Evolutionary conservation across 2,329 filamentous ascomycete genomes (phyloP).

Genomic region (Clarireedia paspali): DNA sequence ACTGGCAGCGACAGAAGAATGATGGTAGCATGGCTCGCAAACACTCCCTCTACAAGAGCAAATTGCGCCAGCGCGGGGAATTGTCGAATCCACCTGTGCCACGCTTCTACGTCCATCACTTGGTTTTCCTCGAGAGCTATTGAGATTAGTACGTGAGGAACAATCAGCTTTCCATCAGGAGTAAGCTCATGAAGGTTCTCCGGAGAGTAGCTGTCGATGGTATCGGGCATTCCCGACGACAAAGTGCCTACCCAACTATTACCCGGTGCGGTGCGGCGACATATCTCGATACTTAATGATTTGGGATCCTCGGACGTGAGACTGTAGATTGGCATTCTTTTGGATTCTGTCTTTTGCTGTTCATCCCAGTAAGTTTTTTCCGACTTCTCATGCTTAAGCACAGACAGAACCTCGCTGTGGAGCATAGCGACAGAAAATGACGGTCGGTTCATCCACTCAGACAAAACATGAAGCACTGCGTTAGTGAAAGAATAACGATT

Average conservation of each 20-base stretch:
- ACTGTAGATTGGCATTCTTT: conserved; percentile 12
- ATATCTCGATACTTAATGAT: conserved; percentile 10
- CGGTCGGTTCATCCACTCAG: conserved; percentile 15
- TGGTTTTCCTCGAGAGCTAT: conserved; percentile 51
- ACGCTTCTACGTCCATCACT: conserved; percentile 47
- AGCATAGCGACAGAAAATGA: conserved; percentile 20
- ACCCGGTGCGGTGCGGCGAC: conserved; percentile 4
- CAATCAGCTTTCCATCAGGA: conserved; percentile 3
- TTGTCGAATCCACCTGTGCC: conserved; percentile 48
- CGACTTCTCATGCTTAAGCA: conserved; percentile 7
- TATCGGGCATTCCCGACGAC: neutral
- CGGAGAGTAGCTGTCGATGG: conserved; percentile 4
- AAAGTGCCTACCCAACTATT: conserved; percentile 5
- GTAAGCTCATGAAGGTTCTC: conserved; percentile 5
- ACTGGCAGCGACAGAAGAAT: conserved; percentile 51
- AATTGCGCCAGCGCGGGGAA: conserved; percentile 52
- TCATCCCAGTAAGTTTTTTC: neutral
- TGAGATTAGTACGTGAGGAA: conserved; percentile 53
- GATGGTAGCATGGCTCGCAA: conserved; percentile 53
- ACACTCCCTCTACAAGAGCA: conserved; percentile 53
- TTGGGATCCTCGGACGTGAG: conserved; percentile 10
- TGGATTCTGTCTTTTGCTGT: conserved; percentile 1
- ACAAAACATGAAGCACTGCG: conserved; percentile 16
- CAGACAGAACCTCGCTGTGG: conserved; percentile 18
- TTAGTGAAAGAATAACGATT: conserved; percentile 16